Conservation (phyloP, 2,329 filamentous ascomycete species). For the Hymenoscyphus linearis region DNA sequence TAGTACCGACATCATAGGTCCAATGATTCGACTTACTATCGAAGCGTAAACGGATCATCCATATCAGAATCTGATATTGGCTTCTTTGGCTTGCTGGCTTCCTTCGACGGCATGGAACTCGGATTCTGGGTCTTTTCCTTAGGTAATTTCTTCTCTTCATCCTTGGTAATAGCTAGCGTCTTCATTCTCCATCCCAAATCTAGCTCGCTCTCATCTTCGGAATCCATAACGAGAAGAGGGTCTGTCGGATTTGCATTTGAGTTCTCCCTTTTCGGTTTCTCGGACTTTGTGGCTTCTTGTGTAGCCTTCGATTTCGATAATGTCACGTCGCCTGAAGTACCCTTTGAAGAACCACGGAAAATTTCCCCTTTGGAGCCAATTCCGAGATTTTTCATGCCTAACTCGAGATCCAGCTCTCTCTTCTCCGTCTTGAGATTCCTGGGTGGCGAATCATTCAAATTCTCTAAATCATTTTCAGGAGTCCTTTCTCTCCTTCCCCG, state of each 20-base stretch:
- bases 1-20: neutral
- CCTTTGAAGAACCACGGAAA: neutral
- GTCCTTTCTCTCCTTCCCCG: slow-evolving; percentile 19
- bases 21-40: slow-evolving; percentile 16
- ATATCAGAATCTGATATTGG: slow-evolving; percentile 15
- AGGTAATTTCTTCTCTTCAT: neutral
- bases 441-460: neutral
- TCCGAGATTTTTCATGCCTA: slow-evolving; percentile 13
- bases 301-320: neutral
- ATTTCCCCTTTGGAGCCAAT: neutral
- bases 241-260: neutral
- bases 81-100: slow-evolving; percentile 3
- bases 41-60: slow-evolving; percentile 22
- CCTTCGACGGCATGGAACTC: neutral
- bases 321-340: neutral
- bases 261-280: neutral
- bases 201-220: neutral
- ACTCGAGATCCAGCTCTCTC: slow-evolving; percentile 5
- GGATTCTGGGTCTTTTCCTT: neutral
- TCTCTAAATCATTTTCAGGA: slow-evolving; percentile 15
- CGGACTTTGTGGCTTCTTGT: neutral
- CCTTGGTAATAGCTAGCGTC: neutral
- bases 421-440: neutral
- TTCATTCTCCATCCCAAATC: neutral
- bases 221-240: neutral